phyloP scores from a whole-genome alignment of 176 grass and related monocot genomes.

The Areca catechu region DNA sequence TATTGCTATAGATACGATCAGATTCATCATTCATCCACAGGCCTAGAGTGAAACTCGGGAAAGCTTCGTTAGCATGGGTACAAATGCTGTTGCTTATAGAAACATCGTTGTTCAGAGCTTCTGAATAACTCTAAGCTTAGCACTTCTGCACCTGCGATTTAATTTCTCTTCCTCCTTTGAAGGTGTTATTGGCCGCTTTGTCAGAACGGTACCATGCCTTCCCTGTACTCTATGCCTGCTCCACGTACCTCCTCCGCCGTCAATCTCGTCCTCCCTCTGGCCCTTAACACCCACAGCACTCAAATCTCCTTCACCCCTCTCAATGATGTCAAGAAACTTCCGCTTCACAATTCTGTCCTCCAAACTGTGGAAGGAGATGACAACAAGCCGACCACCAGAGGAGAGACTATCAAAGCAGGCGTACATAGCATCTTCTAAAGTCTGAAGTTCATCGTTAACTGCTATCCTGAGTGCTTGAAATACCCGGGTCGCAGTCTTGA shows the following conservation, averaged over 20 bases:
- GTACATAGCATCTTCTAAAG: conserved; percentile 68
- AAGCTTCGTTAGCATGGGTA: too few species aligned
- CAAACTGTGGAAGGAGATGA: conserved; percentile 89
- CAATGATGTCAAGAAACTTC: conserved; percentile 70
- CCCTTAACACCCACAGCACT: conserved; percentile 2
- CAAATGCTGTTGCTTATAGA: too few species aligned
- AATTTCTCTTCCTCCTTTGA: conserved; percentile 70
- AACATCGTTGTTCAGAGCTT: conserved; percentile 24
- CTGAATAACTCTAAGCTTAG: conserved; percentile 74
- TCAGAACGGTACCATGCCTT: conserved; percentile 65
- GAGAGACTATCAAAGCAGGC: conserved; percentile 70
- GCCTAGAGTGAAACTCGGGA: too few species aligned
- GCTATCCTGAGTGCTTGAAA: conserved; percentile 88
- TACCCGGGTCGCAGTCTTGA: conserved; percentile 89
- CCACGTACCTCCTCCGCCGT: conserved; percentile 36
- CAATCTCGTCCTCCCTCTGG: conserved; percentile 1
- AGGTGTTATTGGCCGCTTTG: conserved; percentile 76
- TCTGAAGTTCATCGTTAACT: conserved; percentile 70
- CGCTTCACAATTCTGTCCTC: conserved; percentile 86
- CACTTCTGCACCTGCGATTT: conserved; percentile 87
- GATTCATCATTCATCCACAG: too few species aligned
- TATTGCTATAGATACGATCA: too few species aligned
- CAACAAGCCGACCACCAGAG: conserved; percentile 63
- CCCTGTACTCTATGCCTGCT: conserved; percentile 49
- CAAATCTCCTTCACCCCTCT: conserved; percentile 16